These are phyloP conservation scores for Drechslerella dactyloides DNA, from an alignment of 2,329 filamentous ascomycete genomes.

Conservation along the genomic window DNA sequence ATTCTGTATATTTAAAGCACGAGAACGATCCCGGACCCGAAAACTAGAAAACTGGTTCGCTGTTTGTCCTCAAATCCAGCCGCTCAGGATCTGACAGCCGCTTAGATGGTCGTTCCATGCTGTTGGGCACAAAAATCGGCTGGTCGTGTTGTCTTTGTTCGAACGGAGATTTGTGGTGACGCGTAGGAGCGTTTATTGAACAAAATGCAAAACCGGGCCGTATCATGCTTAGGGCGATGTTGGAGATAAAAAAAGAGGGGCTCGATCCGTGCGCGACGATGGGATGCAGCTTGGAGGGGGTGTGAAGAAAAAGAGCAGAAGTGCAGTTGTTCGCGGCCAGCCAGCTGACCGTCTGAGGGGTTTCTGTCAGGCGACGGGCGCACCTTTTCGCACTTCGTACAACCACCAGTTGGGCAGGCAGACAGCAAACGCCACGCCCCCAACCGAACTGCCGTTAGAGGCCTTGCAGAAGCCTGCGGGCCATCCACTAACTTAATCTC, in stretches of 20 bases:
- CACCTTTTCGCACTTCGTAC: neutral
- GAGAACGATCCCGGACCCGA: too few relatives aligned
- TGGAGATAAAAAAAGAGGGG: neutral
- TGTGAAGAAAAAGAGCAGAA: constrained; percentile 12
- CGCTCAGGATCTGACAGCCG: too few relatives aligned
- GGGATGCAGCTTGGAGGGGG: neutral
- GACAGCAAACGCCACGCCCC: constrained; percentile 7
- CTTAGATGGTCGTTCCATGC: neutral
- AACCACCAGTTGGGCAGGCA: constrained; percentile 22
- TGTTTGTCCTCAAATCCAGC: too few relatives aligned
- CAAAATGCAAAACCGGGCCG: neutral
- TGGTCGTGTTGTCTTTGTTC: neutral
- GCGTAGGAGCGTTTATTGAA: neutral
- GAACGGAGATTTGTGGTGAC: neutral
- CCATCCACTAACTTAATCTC: constrained; percentile 34
- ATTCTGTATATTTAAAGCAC: too few relatives aligned
- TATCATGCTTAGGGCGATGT: neutral
- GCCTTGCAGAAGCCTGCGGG: constrained; percentile 8
- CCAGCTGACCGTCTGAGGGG: constrained; percentile 11
- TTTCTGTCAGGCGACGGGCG: constrained; percentile 14
- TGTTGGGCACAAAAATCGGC: neutral
- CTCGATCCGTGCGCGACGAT: too few relatives aligned
- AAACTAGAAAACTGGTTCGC: too few relatives aligned
- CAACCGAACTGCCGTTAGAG: constrained; percentile 30
- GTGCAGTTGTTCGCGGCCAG: constrained; percentile 2